phyloP scores from a whole-genome alignment of 129 eudicot genomes.

The Flaveria linearis region DNA sequence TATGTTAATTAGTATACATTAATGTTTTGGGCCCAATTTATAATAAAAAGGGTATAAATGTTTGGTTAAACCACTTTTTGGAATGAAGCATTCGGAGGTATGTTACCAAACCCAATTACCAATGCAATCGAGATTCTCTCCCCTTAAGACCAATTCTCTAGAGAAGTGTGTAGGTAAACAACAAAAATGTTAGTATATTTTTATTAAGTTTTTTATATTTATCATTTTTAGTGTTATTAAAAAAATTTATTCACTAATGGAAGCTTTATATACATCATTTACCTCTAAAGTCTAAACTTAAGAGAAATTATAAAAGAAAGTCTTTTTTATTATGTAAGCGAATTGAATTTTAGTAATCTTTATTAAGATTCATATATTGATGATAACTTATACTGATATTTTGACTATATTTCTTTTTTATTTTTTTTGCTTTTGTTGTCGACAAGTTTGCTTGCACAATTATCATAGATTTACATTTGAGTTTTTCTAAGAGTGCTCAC shows the following conservation, averaged over 20 bases:
- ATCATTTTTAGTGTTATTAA: background rate
- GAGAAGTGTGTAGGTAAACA: conserved; percentile 23
- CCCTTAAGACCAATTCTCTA: conserved; percentile 31
- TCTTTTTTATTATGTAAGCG: no score
- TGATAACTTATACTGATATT: no score
- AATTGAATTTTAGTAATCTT: no score
- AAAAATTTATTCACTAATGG: background rate
- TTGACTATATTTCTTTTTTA: no score
- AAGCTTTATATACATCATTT: background rate
- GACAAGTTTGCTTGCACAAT: no score
- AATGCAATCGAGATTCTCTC: conserved; percentile 28
- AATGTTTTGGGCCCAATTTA: conserved; percentile 3
- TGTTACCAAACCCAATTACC: conserved; percentile 31
- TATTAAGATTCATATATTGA: no score
- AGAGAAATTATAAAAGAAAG: no score
- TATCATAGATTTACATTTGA: no score
- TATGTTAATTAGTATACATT: background rate
- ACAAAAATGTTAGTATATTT: conserved; percentile 10
- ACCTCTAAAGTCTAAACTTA: no score
- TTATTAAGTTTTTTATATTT: background rate
- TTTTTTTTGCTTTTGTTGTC: no score
- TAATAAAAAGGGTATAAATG: conserved; percentile 32
- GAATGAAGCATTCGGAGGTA: conserved; percentile 35
- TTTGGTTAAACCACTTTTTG: conserved; percentile 45
- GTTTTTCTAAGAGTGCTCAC: no score